Evolutionary conservation across 352 stramenopile species (phyloP).

Genomic region (Phytophthora crassamura): DNA sequence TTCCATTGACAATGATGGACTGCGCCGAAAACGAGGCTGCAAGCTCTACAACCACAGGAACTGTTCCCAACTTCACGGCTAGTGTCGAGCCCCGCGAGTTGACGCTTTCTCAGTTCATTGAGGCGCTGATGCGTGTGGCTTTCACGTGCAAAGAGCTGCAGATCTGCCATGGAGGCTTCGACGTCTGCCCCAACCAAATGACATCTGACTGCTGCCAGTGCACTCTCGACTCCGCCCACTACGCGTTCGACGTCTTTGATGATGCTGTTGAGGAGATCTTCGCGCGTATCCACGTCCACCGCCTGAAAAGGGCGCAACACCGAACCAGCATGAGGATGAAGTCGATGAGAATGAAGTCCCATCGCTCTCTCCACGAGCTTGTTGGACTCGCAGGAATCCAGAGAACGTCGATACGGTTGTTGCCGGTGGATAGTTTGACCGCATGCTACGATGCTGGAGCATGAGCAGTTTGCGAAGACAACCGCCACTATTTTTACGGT

Average conservation of each 20-base stretch:
- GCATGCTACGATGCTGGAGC: constrained; percentile 1
- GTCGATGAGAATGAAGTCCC: constrained; percentile 28
- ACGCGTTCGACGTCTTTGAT: constrained; percentile 53
- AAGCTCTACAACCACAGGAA: background rate
- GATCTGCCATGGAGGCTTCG: constrained; percentile 57
- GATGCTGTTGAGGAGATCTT: constrained; percentile 57
- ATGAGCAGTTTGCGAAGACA: background rate
- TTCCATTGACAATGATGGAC: constrained; percentile 40
- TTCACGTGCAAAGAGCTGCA: constrained; percentile 54
- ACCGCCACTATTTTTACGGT: constrained; percentile 21
- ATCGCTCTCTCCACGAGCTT: constrained; percentile 23
- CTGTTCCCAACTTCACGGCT: constrained; percentile 1
- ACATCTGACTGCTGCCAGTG: constrained; percentile 58
- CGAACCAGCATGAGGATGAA: constrained; percentile 44
- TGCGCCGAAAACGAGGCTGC: constrained; percentile 14
- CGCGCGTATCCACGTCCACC: constrained; percentile 38
- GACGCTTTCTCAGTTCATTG: constrained; percentile 56
- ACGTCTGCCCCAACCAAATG: constrained; percentile 62
- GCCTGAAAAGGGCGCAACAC: constrained; percentile 32
- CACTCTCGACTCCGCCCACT: constrained; percentile 24
- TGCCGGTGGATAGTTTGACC: constrained; percentile 8
- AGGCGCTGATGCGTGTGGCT: constrained; percentile 55
- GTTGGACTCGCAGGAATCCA: constrained; percentile 19
- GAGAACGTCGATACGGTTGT: constrained; percentile 17
- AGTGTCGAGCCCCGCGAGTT: constrained; percentile 36